Conservation (phyloP, 2,329 filamentous ascomycete genomes). For the Aspergillus jensenii region DNA sequence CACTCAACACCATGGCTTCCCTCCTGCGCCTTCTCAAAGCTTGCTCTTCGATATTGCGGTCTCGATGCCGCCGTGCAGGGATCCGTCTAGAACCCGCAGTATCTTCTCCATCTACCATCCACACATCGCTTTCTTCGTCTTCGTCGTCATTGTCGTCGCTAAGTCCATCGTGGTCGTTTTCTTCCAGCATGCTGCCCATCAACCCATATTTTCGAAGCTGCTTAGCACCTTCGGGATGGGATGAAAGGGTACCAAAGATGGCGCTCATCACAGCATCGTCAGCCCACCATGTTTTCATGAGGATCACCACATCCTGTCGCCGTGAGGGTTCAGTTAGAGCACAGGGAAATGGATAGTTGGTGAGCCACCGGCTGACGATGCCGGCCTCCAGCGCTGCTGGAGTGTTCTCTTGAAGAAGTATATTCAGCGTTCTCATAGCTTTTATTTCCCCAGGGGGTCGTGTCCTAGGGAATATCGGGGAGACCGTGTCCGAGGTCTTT, state of each 20-base stretch:
- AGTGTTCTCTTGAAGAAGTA: conserved; percentile 60
- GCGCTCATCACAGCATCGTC: conserved; percentile 47
- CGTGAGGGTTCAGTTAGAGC: conserved; percentile 50
- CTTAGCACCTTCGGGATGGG: conserved; percentile 38
- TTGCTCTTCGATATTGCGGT: conserved; percentile 56
- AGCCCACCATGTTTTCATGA: conserved; percentile 43
- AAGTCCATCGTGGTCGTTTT: conserved; percentile 57
- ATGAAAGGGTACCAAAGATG: conserved; percentile 41
- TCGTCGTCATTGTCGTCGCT: conserved; percentile 52
- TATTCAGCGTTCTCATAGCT: conserved; percentile 56
- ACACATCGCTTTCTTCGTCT: conserved; percentile 51
- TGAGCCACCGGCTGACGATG: conserved; percentile 73
- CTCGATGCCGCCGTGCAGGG: conserved; percentile 32
- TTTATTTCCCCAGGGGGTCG: conserved; percentile 45
- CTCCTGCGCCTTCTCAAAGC: conserved; percentile 72
- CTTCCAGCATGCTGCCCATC: conserved; percentile 43
- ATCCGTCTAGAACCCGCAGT: conserved; percentile 44
- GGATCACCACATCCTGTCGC: conserved; percentile 39
- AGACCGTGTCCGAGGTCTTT: conserved; percentile 33
- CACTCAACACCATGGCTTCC: conserved; percentile 88
- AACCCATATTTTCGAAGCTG: conserved; percentile 45
- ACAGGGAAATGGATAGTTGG: conserved; percentile 68
- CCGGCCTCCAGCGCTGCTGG: conserved; percentile 59
- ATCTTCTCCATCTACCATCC: conserved; percentile 55
- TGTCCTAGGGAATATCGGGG: conserved; percentile 40